phyloP scores from a whole-genome alignment of 306 rosid species.

The Malus orientalis region DNA sequence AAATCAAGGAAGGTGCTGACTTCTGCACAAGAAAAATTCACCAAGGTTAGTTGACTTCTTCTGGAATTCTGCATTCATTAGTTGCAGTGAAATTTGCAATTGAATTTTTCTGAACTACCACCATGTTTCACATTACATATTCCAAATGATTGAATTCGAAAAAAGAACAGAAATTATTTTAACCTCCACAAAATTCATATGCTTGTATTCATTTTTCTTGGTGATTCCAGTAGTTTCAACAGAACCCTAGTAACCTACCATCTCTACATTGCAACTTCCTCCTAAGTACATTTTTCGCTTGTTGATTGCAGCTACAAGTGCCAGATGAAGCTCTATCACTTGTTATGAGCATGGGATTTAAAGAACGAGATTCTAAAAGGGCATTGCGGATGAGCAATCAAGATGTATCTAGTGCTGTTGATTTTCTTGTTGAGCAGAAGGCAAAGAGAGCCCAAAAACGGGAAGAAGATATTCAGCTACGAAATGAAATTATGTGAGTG shows the following conservation, averaged over 20 bases:
- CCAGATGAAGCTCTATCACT: slow-evolving; percentile 78
- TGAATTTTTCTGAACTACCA: neutral
- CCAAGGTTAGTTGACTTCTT: slow-evolving; percentile 35
- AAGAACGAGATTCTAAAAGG: slow-evolving; percentile 59
- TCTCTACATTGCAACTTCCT: neutral
- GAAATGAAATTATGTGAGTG: slow-evolving; percentile 56
- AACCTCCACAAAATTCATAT: neutral
- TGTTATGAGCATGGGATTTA: slow-evolving; percentile 83
- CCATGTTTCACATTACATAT: neutral
- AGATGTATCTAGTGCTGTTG: slow-evolving; percentile 70
- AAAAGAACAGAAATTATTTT: neutral
- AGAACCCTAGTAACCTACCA: neutral
- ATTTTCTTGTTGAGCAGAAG: slow-evolving; percentile 73
- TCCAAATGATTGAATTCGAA: neutral
- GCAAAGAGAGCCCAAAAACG: slow-evolving; percentile 40
- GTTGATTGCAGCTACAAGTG: slow-evolving; percentile 66
- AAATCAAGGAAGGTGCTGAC: slow-evolving; percentile 51
- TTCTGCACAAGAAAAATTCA: slow-evolving; percentile 58
- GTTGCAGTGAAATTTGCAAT: neutral
- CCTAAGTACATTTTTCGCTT: neutral
- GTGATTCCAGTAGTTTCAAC: neutral
- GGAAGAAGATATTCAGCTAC: slow-evolving; percentile 52
- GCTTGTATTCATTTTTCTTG: neutral
- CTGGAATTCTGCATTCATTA: neutral
- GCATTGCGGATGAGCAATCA: slow-evolving; percentile 87